Evolutionary conservation across 805 yeast genomes (phyloP).

Genomic region (Cyberlindnera nakhonratchasimensis): DNA sequence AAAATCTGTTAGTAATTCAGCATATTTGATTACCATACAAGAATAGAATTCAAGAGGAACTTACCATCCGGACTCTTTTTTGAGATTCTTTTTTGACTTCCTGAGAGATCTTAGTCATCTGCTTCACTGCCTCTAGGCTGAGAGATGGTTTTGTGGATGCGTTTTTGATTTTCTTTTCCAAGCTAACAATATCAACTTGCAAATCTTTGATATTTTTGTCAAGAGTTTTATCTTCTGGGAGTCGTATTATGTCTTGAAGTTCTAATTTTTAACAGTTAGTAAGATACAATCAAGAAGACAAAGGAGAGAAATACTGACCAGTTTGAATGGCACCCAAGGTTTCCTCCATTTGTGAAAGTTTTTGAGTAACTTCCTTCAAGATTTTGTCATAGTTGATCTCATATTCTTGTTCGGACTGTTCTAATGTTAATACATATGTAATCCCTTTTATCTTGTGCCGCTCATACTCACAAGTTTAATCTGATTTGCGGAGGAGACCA

Average conservation of each 20-base stretch:
- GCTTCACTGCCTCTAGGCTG: conserved; percentile 10
- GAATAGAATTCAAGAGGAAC: background rate
- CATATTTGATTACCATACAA: background rate
- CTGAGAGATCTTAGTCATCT: conserved; percentile 1
- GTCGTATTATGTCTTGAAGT: conserved; percentile 9
- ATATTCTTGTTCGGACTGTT: background rate
- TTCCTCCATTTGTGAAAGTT: conserved; percentile 8
- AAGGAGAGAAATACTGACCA: background rate
- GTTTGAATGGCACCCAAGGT: background rate
- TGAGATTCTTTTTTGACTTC: conserved; percentile 15
- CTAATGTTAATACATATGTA: background rate
- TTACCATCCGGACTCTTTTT: conserved; percentile 19
- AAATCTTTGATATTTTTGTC: conserved; percentile 2
- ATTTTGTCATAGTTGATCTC: conserved; percentile 1
- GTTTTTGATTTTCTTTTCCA: conserved; percentile 6
- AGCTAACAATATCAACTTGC: conserved; percentile 3
- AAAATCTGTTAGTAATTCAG: background rate
- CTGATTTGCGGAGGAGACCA: conserved; percentile 41
- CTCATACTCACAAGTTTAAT: conserved; percentile 17
- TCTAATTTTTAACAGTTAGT: conserved; percentile 6
- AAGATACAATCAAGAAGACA: background rate
- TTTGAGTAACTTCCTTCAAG: background rate
- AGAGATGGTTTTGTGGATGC: conserved; percentile 6
- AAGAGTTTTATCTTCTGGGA: conserved; percentile 17
- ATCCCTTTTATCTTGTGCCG: too few relatives aligned